phyloP scores from a whole-genome alignment of 148 eudicot species.

The Simmondsia chinensis region DNA sequence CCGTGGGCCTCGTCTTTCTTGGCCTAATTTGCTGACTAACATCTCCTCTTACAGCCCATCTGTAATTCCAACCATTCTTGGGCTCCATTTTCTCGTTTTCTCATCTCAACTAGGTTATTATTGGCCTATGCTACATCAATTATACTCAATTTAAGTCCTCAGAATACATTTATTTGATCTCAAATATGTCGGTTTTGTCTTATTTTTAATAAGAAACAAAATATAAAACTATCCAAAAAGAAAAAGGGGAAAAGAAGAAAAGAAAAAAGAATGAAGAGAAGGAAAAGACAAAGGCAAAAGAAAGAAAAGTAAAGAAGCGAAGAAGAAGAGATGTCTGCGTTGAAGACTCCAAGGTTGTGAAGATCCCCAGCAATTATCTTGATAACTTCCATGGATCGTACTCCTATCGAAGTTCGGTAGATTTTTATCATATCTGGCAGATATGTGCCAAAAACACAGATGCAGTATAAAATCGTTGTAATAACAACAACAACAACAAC shows the following conservation, averaged over 20 bases:
- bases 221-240: neutral
- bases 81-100: too few species aligned
- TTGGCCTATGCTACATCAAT: too few species aligned
- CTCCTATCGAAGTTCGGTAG: too few species aligned
- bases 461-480: too few species aligned
- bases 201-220: neutral
- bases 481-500: too few species aligned
- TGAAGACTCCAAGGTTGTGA: slow-evolving; percentile 23
- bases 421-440: too few species aligned
- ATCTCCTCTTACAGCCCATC: too few species aligned
- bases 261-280: neutral
- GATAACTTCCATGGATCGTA: slow-evolving; percentile 21
- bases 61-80: too few species aligned
- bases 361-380: slow-evolving; percentile 20
- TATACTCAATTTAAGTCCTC: neutral
- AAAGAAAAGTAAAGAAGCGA: neutral
- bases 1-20: too few species aligned
- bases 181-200: neutral
- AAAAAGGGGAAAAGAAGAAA: neutral
- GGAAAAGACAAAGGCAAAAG: neutral
- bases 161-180: neutral
- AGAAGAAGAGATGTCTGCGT: slow-evolving; percentile 9
- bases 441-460: too few species aligned
- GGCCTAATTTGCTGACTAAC: too few species aligned
- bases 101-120: too few species aligned